These are phyloP conservation scores for Rosa lucieae DNA, from an alignment of 306 rosid genomes.

Conservation along the genomic window DNA sequence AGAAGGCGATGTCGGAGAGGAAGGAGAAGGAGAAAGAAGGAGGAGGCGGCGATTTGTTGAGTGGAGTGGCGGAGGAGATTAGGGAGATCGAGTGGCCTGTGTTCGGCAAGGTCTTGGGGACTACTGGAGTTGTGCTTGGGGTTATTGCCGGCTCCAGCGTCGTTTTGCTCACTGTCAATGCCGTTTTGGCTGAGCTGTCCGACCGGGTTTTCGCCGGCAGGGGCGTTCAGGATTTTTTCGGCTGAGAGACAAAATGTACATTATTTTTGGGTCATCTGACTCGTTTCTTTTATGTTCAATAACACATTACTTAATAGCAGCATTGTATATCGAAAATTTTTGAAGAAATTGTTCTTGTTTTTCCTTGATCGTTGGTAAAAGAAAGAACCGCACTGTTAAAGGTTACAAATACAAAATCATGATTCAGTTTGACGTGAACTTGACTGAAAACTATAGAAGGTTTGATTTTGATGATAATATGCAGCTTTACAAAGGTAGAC, in stretches of 20 bases:
- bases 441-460: background rate
- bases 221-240: slow-evolving; percentile 77
- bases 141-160: slow-evolving; percentile 84
- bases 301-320: no score
- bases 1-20: slow-evolving; percentile 71
- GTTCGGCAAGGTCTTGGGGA: slow-evolving; percentile 79
- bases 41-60: slow-evolving; percentile 35
- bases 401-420: background rate
- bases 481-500: slow-evolving; percentile 87
- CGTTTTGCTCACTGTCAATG: slow-evolving; percentile 84
- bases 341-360: background rate
- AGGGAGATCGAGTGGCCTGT: slow-evolving; percentile 86
- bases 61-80: slow-evolving; percentile 78
- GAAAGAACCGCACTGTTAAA: background rate
- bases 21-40: slow-evolving; percentile 31
- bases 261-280: background rate
- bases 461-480: background rate
- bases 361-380: background rate
- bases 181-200: slow-evolving; percentile 72
- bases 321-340: background rate
- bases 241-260: slow-evolving; percentile 24
- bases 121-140: slow-evolving; percentile 77
- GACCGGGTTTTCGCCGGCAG: slow-evolving; percentile 68
- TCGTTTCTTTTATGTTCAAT: background rate
- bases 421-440: background rate